Evolutionary conservation across 257 asterid species (phyloP).

Genomic region (Cinchona pubescens): DNA sequence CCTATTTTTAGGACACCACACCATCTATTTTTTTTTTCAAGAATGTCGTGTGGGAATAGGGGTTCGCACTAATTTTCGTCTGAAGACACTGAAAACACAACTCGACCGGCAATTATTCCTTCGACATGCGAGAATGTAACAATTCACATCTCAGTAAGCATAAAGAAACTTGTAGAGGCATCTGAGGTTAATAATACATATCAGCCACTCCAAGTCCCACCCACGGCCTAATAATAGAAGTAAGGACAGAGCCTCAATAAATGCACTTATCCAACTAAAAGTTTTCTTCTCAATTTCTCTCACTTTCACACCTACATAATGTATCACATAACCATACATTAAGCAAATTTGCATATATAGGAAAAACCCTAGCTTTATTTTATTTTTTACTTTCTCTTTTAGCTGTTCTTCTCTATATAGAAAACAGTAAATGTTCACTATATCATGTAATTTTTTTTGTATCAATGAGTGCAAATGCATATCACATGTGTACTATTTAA

Average conservation of each 20-base stretch:
- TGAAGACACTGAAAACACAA: conserved; percentile 1
- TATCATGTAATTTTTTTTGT: too few relatives aligned
- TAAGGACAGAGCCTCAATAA: neutral
- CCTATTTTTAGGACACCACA: neutral
- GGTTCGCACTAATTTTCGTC: neutral
- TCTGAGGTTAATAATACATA: conserved; percentile 2
- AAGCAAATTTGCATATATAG: neutral
- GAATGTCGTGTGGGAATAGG: neutral
- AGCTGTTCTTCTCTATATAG: neutral
- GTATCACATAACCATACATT: neutral
- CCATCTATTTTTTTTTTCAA: neutral
- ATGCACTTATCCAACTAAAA: neutral
- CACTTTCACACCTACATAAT: neutral
- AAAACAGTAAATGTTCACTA: too few relatives aligned
- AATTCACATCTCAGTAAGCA: conserved; percentile 4
- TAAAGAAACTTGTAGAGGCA: neutral
- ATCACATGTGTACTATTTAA: too few relatives aligned
- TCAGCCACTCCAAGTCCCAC: conserved; percentile 16
- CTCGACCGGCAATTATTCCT: conserved; percentile 14
- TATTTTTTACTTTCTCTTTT: neutral
- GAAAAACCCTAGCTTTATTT: neutral
- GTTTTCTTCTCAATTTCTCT: neutral
- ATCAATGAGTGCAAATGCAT: too few relatives aligned
- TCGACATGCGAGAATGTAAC: conserved; percentile 6
- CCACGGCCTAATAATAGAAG: conserved; percentile 1